Percentiles rank a stretch among this genome's conserved stretches.
Conservation (phyloP, 768 basidiomycete species). For the Terana coerulea region DNA sequence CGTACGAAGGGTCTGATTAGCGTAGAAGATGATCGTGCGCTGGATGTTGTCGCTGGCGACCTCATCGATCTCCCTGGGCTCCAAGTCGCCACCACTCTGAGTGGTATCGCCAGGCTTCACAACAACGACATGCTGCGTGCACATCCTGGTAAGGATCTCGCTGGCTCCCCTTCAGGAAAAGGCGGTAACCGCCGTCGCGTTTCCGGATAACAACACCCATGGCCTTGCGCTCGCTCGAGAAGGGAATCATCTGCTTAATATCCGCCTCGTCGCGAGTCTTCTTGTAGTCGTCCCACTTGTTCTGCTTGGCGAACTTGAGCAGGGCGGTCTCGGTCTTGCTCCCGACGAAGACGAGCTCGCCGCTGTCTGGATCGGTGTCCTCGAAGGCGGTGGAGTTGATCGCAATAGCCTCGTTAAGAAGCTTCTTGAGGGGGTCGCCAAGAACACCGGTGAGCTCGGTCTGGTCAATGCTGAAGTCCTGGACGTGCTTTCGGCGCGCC, state of each 20-base stretch:
- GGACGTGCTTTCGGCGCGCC: slow-evolving; percentile 40
- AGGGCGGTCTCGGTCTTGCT: slow-evolving; percentile 96
- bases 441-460: slow-evolving; percentile 61
- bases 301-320: slow-evolving; percentile 77
- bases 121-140: slow-evolving; percentile 71
- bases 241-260: slow-evolving; percentile 86
- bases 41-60: slow-evolving; percentile 78
- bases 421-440: slow-evolving; percentile 50
- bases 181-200: slow-evolving; percentile 45
- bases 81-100: slow-evolving; percentile 31
- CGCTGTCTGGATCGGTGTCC: slow-evolving; percentile 61
- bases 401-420: slow-evolving; percentile 84
- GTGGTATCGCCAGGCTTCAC: slow-evolving; percentile 17
- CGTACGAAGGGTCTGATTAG: slow-evolving; percentile 92
- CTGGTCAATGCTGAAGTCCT: slow-evolving; percentile 89
- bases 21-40: slow-evolving; percentile 96
- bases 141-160: slow-evolving; percentile 84
- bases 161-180: slow-evolving; percentile 92
- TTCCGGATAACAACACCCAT: slow-evolving; percentile 87
- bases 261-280: slow-evolving; percentile 54
- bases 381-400: slow-evolving; percentile 96
- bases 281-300: slow-evolving; percentile 72
- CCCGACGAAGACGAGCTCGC: slow-evolving; percentile 68
- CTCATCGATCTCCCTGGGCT: slow-evolving; percentile 59
- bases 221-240: slow-evolving; percentile 89